Percentiles rank a stretch among this genome's conserved stretches.
Evolutionary conservation across 164 flowering plant species (phyloP).

Genomic region (Magnolia changhungtana): DNA sequence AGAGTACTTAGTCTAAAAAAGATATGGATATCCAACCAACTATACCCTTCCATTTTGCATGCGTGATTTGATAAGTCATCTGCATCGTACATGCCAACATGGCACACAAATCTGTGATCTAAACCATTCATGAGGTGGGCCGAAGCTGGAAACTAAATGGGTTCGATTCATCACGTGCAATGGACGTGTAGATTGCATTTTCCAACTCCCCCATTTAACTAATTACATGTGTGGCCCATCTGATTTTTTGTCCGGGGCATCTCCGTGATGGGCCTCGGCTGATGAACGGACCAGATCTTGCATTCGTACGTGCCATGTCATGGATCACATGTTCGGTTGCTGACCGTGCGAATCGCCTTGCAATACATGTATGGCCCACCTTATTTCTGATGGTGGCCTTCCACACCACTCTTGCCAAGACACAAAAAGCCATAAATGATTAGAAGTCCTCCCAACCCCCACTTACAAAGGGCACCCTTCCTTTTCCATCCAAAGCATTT

Average conservation of each 20-base stretch:
- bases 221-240: too few species aligned
- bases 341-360: neutral
- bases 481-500: neutral
- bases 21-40: neutral
- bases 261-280: too few species aligned
- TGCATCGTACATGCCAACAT: too few species aligned
- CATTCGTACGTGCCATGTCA: too few species aligned
- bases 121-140: too few species aligned
- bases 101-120: too few species aligned
- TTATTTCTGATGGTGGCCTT: neutral
- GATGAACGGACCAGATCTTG: too few species aligned
- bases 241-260: too few species aligned
- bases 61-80: neutral
- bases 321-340: neutral
- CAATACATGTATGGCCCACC: neutral
- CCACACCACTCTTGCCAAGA: conserved; percentile 5
- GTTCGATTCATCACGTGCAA: too few species aligned
- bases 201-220: too few species aligned
- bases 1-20: neutral
- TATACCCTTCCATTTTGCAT: neutral
- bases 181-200: too few species aligned
- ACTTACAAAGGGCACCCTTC: neutral
- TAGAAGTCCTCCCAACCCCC: neutral
- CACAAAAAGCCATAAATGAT: conserved; percentile 2
- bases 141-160: too few species aligned